phyloP scores from a whole-genome alignment of 2,329 filamentous ascomycete genomes.

The Calonectria pseudoreteaudii region DNA sequence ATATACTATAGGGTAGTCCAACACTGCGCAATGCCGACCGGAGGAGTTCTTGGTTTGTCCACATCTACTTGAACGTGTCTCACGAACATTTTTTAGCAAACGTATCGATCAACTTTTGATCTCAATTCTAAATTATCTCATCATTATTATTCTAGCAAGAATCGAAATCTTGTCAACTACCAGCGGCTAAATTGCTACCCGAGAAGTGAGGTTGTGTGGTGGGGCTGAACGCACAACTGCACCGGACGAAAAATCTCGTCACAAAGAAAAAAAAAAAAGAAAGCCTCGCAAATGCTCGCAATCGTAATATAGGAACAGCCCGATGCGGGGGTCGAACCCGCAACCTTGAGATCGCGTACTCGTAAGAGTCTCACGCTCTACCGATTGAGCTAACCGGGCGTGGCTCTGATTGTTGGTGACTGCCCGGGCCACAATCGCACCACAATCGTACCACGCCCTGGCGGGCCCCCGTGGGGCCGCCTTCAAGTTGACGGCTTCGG shows the following conservation, averaged over 20 bases:
- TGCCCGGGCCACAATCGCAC: not conserved
- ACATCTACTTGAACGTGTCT: not conserved
- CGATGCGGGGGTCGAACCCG: slow-evolving; percentile 63
- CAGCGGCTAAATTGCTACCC: too few relatives aligned
- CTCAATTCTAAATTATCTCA: not conserved
- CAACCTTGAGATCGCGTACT: slow-evolving; percentile 63
- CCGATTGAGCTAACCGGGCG: slow-evolving; percentile 47
- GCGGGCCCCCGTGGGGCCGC: too few relatives aligned
- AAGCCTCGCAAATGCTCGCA: slow-evolving; percentile 26
- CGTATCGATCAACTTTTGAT: not conserved
- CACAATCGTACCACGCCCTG: too few relatives aligned
- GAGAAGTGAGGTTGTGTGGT: too few relatives aligned
- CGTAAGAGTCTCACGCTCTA: slow-evolving; percentile 78
- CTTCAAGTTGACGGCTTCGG: too few relatives aligned
- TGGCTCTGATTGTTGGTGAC: slow-evolving; percentile 13
- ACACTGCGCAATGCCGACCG: too few relatives aligned
- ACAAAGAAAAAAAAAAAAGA: not conserved
- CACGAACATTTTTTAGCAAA: not conserved
- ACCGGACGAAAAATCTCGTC: not conserved
- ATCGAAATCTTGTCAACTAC: too few relatives aligned
- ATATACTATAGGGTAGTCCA: too few relatives aligned
- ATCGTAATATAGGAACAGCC: slow-evolving; percentile 42
- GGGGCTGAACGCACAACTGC: not conserved
- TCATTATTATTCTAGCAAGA: not conserved
- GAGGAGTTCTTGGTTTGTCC: too few relatives aligned